Evolutionary conservation across 352 stramenopile species (phyloP), one percentile per base, ranked within the genome.

Genomic region (Plasmopara viticola): DNA sequence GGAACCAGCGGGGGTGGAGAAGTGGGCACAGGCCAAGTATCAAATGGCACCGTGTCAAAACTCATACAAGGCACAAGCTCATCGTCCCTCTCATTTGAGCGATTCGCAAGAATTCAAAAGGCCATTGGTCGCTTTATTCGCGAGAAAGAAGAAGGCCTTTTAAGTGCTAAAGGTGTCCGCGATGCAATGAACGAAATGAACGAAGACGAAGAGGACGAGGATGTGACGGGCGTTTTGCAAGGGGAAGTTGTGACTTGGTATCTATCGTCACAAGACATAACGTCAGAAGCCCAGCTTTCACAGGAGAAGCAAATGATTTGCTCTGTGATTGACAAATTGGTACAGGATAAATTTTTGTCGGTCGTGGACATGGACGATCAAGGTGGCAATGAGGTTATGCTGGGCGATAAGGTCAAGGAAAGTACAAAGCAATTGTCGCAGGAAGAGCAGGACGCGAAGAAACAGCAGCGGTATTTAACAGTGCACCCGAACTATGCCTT

Each of bases 191-290:
- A 49, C n/a, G 41, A 57, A 10, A 34, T 62, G 9, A 54, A 54
- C 5, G 44, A 62, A 8, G 66, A 70, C 5, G 59, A 70, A 0
- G 71, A 85, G 7, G 78, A 94, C 0, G 75, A 84, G 0, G 73
- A 84, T 1, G 73, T 74, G 17, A 64, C 37, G 0, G 79, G 81
- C 1, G 74, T 92, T 5, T 58, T 91, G 45, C 81, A 92, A 60
- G 81, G 79, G 20, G 74, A 91, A 58, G 53, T 92, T 25, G 81
- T 92, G 44, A 94, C 81, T 35, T 94, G 80, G 79, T 94, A 94
- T 53, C 35, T 92, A 50, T 74, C 76, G 14, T 84, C 76, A 18
- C 81, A 94, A 60, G 83, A 93, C 58, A 90, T 93, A 38, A 88
- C 80, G 44, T 93, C 83, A 7, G 83, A 93, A 53, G 73, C 72